phyloP scores from a whole-genome alignment of 169 alveolate species.

The Perkinsus olseni region DNA sequence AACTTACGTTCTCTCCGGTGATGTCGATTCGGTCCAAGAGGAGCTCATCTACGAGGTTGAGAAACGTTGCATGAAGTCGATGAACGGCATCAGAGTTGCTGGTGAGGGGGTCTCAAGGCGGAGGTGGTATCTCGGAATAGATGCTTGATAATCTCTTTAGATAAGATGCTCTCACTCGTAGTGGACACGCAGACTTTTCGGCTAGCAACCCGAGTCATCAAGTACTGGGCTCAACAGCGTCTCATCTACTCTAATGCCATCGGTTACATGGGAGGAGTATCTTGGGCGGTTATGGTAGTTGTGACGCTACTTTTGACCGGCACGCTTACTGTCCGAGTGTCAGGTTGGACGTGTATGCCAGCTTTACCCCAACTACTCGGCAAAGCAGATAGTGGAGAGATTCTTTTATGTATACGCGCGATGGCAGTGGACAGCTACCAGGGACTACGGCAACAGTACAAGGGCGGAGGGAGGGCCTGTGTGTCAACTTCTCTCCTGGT shows the following conservation, averaged over 20 bases:
- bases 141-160: not conserved
- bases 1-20: slow-evolving; percentile 22
- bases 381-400: slow-evolving; percentile 53
- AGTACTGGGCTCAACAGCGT: slow-evolving; percentile 73
- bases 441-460: not conserved
- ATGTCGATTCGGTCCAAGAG: slow-evolving; percentile 34
- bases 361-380: slow-evolving; percentile 56
- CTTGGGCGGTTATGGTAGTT: slow-evolving; percentile 65
- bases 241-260: slow-evolving; percentile 66
- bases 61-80: slow-evolving; percentile 27
- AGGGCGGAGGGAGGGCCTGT: not conserved
- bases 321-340: not conserved
- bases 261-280: slow-evolving; percentile 72
- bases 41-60: slow-evolving; percentile 28
- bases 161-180: slow-evolving; percentile 55
- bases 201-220: slow-evolving; percentile 60
- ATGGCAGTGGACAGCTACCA: slow-evolving; percentile 32
- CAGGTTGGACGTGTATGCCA: slow-evolving; percentile 59
- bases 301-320: not conserved
- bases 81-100: slow-evolving; percentile 65
- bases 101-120: slow-evolving; percentile 9
- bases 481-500: too few relatives aligned
- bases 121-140: not conserved
- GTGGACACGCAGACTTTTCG: slow-evolving; percentile 61
- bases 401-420: slow-evolving; percentile 48